Evolutionary conservation across 2,329 filamentous ascomycete genomes (phyloP).

Genomic region (Cladophialophora chaetospira): DNA sequence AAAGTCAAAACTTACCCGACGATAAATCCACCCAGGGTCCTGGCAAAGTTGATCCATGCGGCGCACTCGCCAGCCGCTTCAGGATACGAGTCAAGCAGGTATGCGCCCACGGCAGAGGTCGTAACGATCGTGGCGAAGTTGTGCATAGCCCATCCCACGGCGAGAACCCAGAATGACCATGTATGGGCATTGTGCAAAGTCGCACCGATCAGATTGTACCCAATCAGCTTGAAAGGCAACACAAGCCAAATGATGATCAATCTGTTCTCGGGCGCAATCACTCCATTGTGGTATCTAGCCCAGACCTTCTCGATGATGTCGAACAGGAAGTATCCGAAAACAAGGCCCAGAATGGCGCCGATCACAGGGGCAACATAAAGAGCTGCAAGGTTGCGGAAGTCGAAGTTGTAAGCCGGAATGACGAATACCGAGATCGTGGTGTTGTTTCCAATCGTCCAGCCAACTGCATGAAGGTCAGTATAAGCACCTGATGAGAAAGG

Average conservation of each 20-base stretch:
- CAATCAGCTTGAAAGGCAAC: conserved; percentile 50
- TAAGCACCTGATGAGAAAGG: conserved; percentile 40
- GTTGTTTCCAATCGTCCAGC: conserved; percentile 56
- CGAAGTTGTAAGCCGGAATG: conserved; percentile 52
- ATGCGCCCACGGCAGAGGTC: conserved; percentile 54
- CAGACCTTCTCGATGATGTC: conserved; percentile 52
- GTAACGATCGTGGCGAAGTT: conserved; percentile 58
- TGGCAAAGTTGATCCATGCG: conserved; percentile 53
- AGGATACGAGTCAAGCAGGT: conserved; percentile 57
- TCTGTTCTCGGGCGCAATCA: conserved; percentile 59
- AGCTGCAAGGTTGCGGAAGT: conserved; percentile 50
- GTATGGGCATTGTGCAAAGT: conserved; percentile 27
- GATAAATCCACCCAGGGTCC: conserved; percentile 50
- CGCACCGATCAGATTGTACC: conserved; percentile 36
- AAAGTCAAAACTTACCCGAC: conserved; percentile 36
- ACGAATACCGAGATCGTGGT: conserved; percentile 56
- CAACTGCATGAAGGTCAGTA: conserved; percentile 49
- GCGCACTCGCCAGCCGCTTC: conserved; percentile 54
- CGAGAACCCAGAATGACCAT: conserved; percentile 50
- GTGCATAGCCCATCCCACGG: conserved; percentile 54
- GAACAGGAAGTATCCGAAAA: conserved; percentile 57
- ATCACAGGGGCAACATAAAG: conserved; percentile 61
- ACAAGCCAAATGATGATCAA: conserved; percentile 52
- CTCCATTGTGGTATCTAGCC: conserved; percentile 50
- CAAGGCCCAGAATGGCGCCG: conserved; percentile 54